Conservation (phyloP, 2,329 filamentous ascomycete species). For the Blastomyces parvus region DNA sequence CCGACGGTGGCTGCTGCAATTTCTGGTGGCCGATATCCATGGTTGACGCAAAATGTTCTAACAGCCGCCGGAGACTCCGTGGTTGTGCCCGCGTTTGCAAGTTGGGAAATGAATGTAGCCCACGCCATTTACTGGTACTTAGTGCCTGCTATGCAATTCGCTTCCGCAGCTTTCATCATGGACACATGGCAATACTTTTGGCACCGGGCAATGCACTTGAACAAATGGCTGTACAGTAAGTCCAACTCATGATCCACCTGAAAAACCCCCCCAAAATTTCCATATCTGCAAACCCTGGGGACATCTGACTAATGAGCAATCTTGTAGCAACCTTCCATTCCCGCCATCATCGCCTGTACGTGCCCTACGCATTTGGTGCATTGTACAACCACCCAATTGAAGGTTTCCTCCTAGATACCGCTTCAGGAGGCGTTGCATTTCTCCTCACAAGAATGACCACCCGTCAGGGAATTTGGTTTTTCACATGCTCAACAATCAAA, state of each 20-base stretch:
- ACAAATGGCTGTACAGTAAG: conserved; percentile 93
- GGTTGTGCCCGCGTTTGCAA: conserved; percentile 61
- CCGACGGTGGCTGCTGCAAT: conserved; percentile 66
- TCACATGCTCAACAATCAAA: conserved; percentile 81
- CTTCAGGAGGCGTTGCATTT: conserved; percentile 76
- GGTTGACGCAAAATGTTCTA: conserved; percentile 51
- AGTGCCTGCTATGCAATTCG: conserved; percentile 69
- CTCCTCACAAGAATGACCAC: conserved; percentile 72
- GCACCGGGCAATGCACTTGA: conserved; percentile 93
- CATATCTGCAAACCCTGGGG: conserved; percentile 9
- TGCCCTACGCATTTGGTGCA: conserved; percentile 93
- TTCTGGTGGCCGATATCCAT: conserved; percentile 72
- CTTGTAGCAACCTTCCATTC: conserved; percentile 73
- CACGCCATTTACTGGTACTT: conserved; percentile 69
- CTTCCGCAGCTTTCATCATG: conserved; percentile 62
- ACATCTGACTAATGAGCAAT: conserved; percentile 4
- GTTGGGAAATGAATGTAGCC: conserved; percentile 69
- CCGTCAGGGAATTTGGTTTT: conserved; percentile 82
- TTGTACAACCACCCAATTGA: conserved; percentile 95
- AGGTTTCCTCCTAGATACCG: conserved; percentile 84
- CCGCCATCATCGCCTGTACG: conserved; percentile 91
- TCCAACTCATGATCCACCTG: conserved; percentile 17
- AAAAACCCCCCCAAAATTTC: background rate
- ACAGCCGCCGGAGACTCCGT: conserved; percentile 41
- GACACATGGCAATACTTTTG: conserved; percentile 99